Evolutionary conservation across 2,329 filamentous ascomycete species (phyloP).

Genomic region (Ophiostoma himal-ulmi): DNA sequence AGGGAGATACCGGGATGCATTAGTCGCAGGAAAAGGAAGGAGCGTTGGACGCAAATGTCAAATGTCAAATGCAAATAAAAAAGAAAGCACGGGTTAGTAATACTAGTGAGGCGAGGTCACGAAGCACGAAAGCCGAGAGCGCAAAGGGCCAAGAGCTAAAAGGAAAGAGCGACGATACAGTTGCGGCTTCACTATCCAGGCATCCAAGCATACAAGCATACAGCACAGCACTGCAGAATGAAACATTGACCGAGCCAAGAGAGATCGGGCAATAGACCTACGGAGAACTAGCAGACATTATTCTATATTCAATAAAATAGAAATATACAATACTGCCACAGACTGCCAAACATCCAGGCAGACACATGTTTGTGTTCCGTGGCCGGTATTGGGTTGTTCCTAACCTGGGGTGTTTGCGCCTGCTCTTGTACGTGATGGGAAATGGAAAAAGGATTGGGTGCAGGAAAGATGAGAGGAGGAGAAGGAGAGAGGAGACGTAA

Average conservation of each 20-base stretch:
- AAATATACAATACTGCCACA: too few species aligned
- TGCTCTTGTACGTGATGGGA: not conserved
- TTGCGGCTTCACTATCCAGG: not conserved
- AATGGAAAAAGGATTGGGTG: not conserved
- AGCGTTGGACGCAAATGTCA: not conserved
- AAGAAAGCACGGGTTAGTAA: not conserved
- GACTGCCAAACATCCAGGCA: not conserved
- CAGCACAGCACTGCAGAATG: too few species aligned
- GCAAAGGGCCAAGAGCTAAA: not conserved
- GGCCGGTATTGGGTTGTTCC: not conserved
- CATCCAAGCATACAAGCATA: not conserved
- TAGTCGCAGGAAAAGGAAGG: not conserved
- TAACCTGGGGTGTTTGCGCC: not conserved
- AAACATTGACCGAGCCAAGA: not conserved
- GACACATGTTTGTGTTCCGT: not conserved
- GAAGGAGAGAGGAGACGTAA: not conserved
- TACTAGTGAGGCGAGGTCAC: not conserved
- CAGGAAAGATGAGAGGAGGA: not conserved
- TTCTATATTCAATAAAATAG: too few species aligned
- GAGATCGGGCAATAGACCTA: not conserved
- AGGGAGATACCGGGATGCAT: not conserved
- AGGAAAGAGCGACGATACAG: not conserved
- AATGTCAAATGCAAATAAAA: not conserved
- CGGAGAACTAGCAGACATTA: too few species aligned
- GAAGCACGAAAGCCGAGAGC: not conserved